phyloP scores from a whole-genome alignment of 352 stramenopile species.

The Pythium biforme region DNA sequence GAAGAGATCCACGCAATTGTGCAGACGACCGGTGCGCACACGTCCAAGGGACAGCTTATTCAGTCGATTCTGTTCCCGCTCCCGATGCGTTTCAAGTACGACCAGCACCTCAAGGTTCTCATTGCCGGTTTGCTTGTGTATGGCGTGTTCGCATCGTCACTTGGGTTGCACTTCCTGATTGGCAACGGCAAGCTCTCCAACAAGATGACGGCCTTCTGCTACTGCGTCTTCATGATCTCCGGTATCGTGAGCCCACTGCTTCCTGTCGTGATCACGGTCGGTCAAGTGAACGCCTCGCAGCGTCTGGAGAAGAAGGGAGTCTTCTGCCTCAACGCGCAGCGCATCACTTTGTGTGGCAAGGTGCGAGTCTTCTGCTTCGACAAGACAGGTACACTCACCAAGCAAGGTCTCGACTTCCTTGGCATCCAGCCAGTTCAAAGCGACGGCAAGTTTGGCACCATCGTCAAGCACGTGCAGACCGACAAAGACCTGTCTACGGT shows the following conservation, averaged over 20 bases:
- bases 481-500: conserved; percentile 5
- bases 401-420: conserved; percentile 85
- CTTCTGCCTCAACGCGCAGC: conserved; percentile 79
- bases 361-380: conserved; percentile 90
- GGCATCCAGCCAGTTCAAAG: conserved; percentile 45
- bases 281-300: conserved; percentile 81
- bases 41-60: conserved; percentile 83
- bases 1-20: conserved; percentile 79
- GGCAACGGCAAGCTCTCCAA: conserved; percentile 66
- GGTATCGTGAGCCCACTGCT: conserved; percentile 81
- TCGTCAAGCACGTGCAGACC: background rate
- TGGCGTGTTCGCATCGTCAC: conserved; percentile 60
- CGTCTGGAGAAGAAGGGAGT: conserved; percentile 75
- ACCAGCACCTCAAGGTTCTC: conserved; percentile 85
- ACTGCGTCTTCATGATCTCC: conserved; percentile 81
- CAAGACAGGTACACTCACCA: conserved; percentile 92
- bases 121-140: conserved; percentile 77
- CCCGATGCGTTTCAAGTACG: conserved; percentile 90
- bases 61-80: conserved; percentile 84
- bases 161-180: conserved; percentile 73
- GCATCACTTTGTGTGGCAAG: conserved; percentile 87
- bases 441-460: conserved; percentile 25
- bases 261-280: conserved; percentile 87
- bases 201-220: conserved; percentile 65
- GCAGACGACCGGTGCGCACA: conserved; percentile 79